A percentile compares a stretch with the other conserved stretches of the same genome.
phyloP scores from a whole-genome alignment of 768 basidiomycete species.

The Lentinula sp. region DNA sequence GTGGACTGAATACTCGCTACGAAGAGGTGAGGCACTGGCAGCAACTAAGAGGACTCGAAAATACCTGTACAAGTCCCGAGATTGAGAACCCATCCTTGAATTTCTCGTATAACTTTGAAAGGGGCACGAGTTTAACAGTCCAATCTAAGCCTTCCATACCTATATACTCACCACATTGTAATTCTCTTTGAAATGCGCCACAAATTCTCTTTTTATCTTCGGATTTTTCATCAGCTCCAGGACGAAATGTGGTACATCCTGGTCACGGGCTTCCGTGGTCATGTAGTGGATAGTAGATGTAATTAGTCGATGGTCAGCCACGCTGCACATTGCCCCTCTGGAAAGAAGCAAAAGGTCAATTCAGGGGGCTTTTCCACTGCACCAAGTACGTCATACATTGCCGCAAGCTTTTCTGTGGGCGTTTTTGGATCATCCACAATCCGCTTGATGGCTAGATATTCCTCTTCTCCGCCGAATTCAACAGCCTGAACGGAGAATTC shows the following conservation, averaged over 20 bases:
- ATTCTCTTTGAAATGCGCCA: constrained; percentile 62
- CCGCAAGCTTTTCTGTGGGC: constrained; percentile 63
- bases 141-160: neutral
- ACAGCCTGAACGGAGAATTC: constrained; percentile 44
- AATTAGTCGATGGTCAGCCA: constrained; percentile 50
- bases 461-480: constrained; percentile 62
- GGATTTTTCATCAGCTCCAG: constrained; percentile 51
- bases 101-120: constrained; percentile 50
- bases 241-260: constrained; percentile 65
- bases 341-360: neutral
- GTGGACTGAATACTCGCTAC: constrained; percentile 30
- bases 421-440: constrained; percentile 70
- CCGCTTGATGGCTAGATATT: constrained; percentile 66
- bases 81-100: constrained; percentile 68
- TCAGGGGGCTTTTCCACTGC: neutral
- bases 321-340: constrained; percentile 61
- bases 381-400: constrained; percentile 43
- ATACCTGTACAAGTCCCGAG: constrained; percentile 40
- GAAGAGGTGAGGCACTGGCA: constrained; percentile 21
- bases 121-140: neutral
- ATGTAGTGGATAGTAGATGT: constrained; percentile 61
- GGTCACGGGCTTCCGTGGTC: constrained; percentile 42
- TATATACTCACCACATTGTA: constrained; percentile 50
- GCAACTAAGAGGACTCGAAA: constrained; percentile 20
- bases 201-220: constrained; percentile 44